Conservation (phyloP, 2,329 filamentous ascomycete species). For the Colletotrichum noveboracense region DNA sequence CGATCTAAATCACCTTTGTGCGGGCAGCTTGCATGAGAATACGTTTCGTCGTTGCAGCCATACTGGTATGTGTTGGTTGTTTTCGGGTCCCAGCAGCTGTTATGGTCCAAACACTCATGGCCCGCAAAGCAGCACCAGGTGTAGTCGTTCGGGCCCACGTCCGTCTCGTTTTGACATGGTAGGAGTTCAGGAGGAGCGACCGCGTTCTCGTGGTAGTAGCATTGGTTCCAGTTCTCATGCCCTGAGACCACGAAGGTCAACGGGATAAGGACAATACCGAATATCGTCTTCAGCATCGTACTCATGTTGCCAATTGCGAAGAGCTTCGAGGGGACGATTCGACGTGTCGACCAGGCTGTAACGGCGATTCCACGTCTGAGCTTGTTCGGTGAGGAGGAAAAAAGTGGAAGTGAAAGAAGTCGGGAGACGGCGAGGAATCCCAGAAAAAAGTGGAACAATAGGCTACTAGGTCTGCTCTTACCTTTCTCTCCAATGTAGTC, state of each 20-base stretch:
- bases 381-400: not conserved
- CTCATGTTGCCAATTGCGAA: accelerated
- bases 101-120: not conserved
- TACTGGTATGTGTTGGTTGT: constrained; percentile 9
- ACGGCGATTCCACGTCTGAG: not conserved
- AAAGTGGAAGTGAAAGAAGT: not conserved
- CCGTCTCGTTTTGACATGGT: not conserved
- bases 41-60: constrained; percentile 10
- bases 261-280: not conserved
- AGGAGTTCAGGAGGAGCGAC: not conserved
- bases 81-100: not conserved
- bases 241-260: not conserved
- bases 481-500: not conserved
- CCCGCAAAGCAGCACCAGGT: constrained; percentile 14
- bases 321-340: accelerated
- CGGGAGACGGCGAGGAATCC: not conserved
- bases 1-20: not conserved
- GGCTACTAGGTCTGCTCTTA: not conserved
- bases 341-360: not conserved
- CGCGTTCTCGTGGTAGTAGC: not conserved
- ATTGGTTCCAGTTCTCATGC: not conserved
- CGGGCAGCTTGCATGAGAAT: constrained; percentile 1
- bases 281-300: not conserved
- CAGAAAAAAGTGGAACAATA: not conserved
- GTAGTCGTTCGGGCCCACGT: not conserved